Evolutionary conservation across 1,139 yeast genomes (phyloP), one percentile per base, ranked within the genome.

Genomic region (Lodderomyces elongisporus): DNA sequence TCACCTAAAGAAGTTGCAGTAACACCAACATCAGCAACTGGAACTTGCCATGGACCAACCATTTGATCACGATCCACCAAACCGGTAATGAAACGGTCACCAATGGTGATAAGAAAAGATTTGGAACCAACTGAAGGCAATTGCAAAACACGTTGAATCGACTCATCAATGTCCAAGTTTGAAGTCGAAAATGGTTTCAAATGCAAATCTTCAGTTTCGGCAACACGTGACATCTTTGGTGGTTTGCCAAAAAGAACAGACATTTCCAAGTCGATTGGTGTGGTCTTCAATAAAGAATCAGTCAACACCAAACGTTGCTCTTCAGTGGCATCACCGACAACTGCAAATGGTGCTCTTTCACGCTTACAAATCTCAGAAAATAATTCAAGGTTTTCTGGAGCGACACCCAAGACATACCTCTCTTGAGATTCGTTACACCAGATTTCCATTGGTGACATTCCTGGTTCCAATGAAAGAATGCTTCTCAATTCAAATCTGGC

Each of bases 361-460:
- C 98, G 82, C 51, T 77, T 77, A 70, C 98, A 93, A 37, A 93
- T 81, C 32, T 71, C 72, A 49, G 77, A 75, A 60, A 93, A 93
- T 16, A 68, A 51, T 3, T 75, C 77, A 44, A 91, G 64, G 54
- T 88, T 85, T 42, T 79, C 80, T 36, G 87, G 88, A 9, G 89
- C 75, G 42, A 91, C 95, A 44, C 95, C 98, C 52, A 93, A 62
- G 18, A 93, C 98, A 53, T 89, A 93, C 60, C 99, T 79, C 61
- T 93, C 99, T 65, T 93, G 99, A 4, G 98, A 93, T 63, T 93
- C 99, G 52, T 94, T 89, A 75, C 99, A 93, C 99, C 99, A 93
- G 47, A 93, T 88, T 66, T 93, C 98, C 95, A 91, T 85, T 35
- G 99, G 97, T 7, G 97, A 89, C 97, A 93, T 88, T 38, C 97